Evolutionary conservation across 192 early-diverging fungal genomes (phyloP).

Genomic region (Rhizophagus clarus): DNA sequence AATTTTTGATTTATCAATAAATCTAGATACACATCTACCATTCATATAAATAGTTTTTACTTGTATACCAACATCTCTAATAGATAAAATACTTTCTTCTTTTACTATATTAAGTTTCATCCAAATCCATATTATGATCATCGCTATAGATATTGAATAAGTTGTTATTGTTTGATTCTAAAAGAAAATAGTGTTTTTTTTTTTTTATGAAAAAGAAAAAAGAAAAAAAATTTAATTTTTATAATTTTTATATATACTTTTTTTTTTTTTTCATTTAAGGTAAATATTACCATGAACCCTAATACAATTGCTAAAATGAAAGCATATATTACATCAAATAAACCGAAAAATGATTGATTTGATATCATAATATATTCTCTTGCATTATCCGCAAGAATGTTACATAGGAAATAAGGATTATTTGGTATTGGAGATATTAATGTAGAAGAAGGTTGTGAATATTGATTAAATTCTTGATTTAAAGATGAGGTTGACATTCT

Average conservation of each 20-base stretch:
- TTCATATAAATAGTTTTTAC: constrained; percentile 60
- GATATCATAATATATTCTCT: constrained; percentile 49
- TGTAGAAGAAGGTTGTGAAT: neutral
- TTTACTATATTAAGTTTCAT: constrained; percentile 39
- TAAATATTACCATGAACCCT: constrained; percentile 1
- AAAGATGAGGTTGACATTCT: neutral
- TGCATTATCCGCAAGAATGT: constrained; percentile 49
- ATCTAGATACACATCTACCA: constrained; percentile 50
- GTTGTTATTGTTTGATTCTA: constrained; percentile 4
- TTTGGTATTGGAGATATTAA: neutral
- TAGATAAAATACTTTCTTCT: constrained; percentile 64
- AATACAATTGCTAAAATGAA: neutral
- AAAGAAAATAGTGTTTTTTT: neutral
- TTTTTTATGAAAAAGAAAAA: neutral
- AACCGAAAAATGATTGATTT: constrained; percentile 33
- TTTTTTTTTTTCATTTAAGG: too few species aligned
- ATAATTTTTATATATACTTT: too few species aligned
- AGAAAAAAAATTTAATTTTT: neutral
- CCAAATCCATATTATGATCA: constrained; percentile 33
- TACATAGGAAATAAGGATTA: constrained; percentile 40
- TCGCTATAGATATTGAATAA: neutral
- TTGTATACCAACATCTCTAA: constrained; percentile 71
- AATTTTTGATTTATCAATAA: constrained; percentile 68
- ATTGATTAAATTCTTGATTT: neutral
- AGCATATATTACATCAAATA: constrained; percentile 14